phyloP scores from a whole-genome alignment of 371 early-diverging fungal species.

The Mucor saturninus region DNA sequence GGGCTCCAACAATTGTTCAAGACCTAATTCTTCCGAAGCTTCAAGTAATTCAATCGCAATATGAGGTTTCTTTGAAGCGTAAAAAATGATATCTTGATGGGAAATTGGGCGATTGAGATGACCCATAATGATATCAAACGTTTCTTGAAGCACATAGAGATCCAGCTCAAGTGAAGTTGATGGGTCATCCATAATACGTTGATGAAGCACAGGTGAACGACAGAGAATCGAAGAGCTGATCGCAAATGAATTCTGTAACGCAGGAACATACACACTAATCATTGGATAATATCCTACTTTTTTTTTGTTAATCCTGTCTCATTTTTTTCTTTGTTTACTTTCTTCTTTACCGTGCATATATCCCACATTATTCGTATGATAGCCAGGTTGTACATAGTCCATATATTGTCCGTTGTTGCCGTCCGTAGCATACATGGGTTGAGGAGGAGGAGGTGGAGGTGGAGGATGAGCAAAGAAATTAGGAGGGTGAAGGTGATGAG shows the following conservation, averaged over 20 bases:
- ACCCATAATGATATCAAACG: conserved; percentile 38
- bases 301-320: neutral
- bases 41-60: conserved; percentile 42
- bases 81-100: conserved; percentile 37
- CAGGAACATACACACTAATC: conserved; percentile 40
- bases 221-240: conserved; percentile 38
- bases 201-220: conserved; percentile 43
- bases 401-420: conserved; percentile 24
- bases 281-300: conserved; percentile 40
- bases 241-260: conserved; percentile 37
- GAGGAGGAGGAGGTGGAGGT: conserved; percentile 24
- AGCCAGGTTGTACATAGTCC: conserved; percentile 21
- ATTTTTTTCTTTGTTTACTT: too few relatives aligned
- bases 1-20: conserved; percentile 33
- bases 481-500: conserved; percentile 22
- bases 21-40: conserved; percentile 41
- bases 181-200: conserved; percentile 36
- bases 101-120: conserved; percentile 40
- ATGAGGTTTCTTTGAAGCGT: conserved; percentile 43
- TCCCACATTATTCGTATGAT: conserved; percentile 17
- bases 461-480: conserved; percentile 26
- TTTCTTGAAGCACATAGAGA: conserved; percentile 34
- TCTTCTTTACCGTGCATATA: conserved; percentile 23
- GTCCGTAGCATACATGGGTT: conserved; percentile 27
- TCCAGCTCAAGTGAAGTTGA: conserved; percentile 32